A percentile compares a stretch with the other conserved stretches of the same genome.
Evolutionary conservation across 306 rosid species (phyloP).

Genomic region (Myrica gale): DNA sequence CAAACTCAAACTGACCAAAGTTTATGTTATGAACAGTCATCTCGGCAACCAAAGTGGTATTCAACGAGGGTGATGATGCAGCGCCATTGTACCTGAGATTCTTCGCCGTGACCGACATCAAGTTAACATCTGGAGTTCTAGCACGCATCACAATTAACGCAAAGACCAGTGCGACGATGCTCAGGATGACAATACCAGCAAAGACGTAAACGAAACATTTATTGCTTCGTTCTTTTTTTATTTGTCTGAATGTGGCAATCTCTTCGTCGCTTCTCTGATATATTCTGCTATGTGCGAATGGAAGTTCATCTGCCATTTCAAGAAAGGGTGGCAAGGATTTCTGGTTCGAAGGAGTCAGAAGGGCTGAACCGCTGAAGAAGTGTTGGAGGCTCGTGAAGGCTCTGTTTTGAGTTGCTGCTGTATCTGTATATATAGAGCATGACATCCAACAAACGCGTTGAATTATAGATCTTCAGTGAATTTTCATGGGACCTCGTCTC

Average conservation of each 20-base stretch:
- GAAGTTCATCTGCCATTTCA: conserved; percentile 36
- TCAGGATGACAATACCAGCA: conserved; percentile 36
- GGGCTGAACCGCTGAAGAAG: no score
- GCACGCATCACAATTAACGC: conserved; percentile 45
- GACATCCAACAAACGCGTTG: neutral
- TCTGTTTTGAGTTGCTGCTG: no score
- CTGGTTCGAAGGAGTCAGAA: neutral
- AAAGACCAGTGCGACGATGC: conserved; percentile 35
- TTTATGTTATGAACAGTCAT: conserved; percentile 49
- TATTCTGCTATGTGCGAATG: conserved; percentile 18
- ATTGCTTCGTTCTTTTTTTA: conserved; percentile 38
- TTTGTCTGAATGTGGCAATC: conserved; percentile 29
- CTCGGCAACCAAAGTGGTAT: conserved; percentile 33
- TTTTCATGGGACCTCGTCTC: no score
- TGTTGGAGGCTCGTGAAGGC: no score
- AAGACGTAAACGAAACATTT: conserved; percentile 59
- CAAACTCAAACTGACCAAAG: conserved; percentile 44
- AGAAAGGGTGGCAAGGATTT: neutral
- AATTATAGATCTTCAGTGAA: neutral
- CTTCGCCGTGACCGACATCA: conserved; percentile 35
- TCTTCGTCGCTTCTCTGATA: conserved; percentile 38
- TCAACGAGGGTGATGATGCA: conserved; percentile 33
- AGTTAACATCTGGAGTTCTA: conserved; percentile 32
- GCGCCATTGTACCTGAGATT: conserved; percentile 15
- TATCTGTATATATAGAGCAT: neutral